Conservation (phyloP, 371 early-diverging fungal species). For the Smittium culicis region DNA sequence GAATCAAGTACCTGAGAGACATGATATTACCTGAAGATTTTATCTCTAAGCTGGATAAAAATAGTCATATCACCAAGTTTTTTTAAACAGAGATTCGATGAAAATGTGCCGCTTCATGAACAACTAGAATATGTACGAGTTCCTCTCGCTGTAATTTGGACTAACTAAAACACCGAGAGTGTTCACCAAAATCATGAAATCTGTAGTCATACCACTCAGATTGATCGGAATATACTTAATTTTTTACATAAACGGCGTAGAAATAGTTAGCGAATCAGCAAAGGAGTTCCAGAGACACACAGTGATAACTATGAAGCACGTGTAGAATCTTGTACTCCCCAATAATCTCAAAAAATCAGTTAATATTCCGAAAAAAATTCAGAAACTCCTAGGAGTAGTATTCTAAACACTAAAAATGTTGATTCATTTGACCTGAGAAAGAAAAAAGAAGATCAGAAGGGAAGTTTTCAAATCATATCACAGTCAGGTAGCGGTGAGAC, state of each 20-base stretch:
- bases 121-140: constrained; percentile 33
- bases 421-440: not conserved
- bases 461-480: not conserved
- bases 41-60: constrained; percentile 25
- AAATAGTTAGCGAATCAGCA: constrained; percentile 16
- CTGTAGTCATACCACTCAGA: constrained; percentile 24
- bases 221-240: constrained; percentile 24
- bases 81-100: constrained; percentile 11
- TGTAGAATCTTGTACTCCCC: constrained; percentile 7
- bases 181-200: constrained; percentile 32
- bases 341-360: not conserved
- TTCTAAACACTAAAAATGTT: not conserved
- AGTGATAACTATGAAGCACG: not conserved
- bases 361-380: not conserved
- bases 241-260: constrained; percentile 30
- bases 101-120: constrained; percentile 23
- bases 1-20: constrained; percentile 23
- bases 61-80: constrained; percentile 30
- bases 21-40: constrained; percentile 21
- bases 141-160: constrained; percentile 32
- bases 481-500: not conserved
- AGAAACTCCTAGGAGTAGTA: not conserved
- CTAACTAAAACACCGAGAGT: constrained; percentile 31
- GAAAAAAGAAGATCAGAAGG: not conserved
- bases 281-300: constrained; percentile 13